phyloP scores from a whole-genome alignment of 129 eudicot species.

The Logfia minima region DNA sequence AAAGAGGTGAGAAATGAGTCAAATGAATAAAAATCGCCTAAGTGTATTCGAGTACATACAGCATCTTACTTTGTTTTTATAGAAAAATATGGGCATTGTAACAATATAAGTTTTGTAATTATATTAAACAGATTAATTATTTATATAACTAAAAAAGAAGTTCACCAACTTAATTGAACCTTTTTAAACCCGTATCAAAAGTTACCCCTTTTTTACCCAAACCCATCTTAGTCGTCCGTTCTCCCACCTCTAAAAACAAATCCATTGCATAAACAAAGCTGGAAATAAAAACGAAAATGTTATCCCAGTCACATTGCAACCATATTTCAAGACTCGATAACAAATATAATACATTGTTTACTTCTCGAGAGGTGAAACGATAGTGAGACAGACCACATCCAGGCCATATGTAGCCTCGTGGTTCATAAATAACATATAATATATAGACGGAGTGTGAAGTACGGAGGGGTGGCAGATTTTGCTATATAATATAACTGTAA shows the following conservation, averaged over 20 bases:
- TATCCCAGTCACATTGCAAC: background rate
- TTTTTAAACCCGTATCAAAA: too few species aligned
- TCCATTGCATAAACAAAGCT: background rate
- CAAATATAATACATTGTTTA: conserved; percentile 9
- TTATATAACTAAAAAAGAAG: too few species aligned
- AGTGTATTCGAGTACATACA: background rate
- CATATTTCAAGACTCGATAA: background rate
- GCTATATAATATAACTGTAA: conserved; percentile 37
- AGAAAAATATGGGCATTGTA: background rate
- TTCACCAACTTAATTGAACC: background rate
- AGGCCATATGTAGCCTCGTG: conserved; percentile 49
- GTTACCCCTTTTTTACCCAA: background rate
- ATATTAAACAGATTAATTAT: too few species aligned
- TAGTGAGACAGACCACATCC: conserved; percentile 37
- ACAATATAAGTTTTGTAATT: too few species aligned
- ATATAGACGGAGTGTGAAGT: conserved; percentile 34
- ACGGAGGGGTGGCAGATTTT: conserved; percentile 51
- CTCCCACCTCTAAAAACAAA: background rate
- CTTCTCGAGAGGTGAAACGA: conserved; percentile 12
- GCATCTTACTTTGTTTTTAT: background rate
- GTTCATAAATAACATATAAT: conserved; percentile 29
- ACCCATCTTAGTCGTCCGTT: background rate
- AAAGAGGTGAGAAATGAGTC: background rate
- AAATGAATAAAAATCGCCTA: background rate
- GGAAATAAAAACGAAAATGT: too few species aligned